Conservation (phyloP, 1,139 yeast species). For the Suzukiozyma palmioleophila region DNA sequence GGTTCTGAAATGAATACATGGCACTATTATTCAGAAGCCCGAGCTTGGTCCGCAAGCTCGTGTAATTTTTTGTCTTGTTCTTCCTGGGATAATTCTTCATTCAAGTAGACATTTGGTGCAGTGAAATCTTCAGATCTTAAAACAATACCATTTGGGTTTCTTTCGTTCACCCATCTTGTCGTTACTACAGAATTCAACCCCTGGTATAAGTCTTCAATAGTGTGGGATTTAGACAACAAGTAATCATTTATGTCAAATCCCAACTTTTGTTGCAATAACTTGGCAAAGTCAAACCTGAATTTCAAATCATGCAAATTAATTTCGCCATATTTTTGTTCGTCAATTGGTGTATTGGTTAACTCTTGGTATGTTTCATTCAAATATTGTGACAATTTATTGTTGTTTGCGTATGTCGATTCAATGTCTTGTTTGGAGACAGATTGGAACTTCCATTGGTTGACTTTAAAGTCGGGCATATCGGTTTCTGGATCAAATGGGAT, state of each 20-base stretch:
- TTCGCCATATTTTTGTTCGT: constrained; percentile 12
- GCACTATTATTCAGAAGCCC: constrained; percentile 8
- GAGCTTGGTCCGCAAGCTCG: constrained; percentile 31
- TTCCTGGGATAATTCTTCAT: constrained; percentile 29
- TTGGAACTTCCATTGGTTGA: constrained; percentile 34
- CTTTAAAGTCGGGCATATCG: constrained; percentile 34
- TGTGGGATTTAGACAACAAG: constrained; percentile 46
- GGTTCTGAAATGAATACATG: constrained; percentile 1
- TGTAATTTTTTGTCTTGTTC: constrained; percentile 28
- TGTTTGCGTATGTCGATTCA: constrained; percentile 23
- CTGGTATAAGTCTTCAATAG: constrained; percentile 40
- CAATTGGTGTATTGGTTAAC: constrained; percentile 11
- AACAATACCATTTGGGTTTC: constrained; percentile 66
- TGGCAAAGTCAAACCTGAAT: constrained; percentile 56
- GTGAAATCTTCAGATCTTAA: constrained; percentile 38
- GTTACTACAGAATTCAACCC: constrained; percentile 44
- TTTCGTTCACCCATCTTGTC: constrained; percentile 53
- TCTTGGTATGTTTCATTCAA: constrained; percentile 24
- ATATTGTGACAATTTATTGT: constrained; percentile 20
- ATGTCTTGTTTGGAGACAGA: constrained; percentile 22
- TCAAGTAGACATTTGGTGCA: constrained; percentile 49
- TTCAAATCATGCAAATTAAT: constrained; percentile 41
- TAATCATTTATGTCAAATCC: constrained; percentile 68
- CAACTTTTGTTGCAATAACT: constrained; percentile 52
- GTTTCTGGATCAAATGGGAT: constrained; percentile 22